phyloP scores from a whole-genome alignment of 2,329 filamentous ascomycete genomes.

The Aspergillus latus region DNA sequence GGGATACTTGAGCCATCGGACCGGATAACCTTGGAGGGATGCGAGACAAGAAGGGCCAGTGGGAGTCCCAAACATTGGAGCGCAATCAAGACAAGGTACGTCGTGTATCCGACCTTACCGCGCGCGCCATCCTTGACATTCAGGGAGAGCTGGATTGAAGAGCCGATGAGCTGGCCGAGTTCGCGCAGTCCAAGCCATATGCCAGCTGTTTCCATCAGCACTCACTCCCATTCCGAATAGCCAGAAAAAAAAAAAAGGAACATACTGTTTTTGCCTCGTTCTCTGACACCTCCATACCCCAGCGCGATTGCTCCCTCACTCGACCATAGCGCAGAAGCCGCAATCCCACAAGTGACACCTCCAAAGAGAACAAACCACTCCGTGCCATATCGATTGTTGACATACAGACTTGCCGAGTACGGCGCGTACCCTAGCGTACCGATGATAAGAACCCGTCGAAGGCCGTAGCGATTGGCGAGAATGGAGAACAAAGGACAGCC shows the following conservation, averaged over 20 bases:
- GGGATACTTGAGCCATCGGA: not conserved
- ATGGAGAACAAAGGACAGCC: conserved; percentile 9
- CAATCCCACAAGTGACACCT: conserved; percentile 11
- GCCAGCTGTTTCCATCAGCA: conserved; percentile 5
- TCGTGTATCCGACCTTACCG: too few species aligned
- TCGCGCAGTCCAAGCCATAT: conserved; percentile 13
- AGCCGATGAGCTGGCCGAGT: conserved; percentile 12
- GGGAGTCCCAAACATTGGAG: too few species aligned
- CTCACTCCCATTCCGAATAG: not conserved
- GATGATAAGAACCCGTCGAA: conserved; percentile 6
- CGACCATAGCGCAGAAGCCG: conserved; percentile 7
- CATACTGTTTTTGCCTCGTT: conserved; percentile 11
- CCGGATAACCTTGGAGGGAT: too few species aligned
- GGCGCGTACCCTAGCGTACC: conserved; percentile 8
- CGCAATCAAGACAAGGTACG: too few species aligned
- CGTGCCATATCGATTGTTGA: conserved; percentile 8
- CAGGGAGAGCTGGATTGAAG: conserved; percentile 9
- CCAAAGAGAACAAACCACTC: conserved; percentile 12
- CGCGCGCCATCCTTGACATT: conserved; percentile 6
- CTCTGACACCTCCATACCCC: conserved; percentile 7
- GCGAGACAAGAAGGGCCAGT: too few species aligned
- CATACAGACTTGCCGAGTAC: conserved; percentile 7
- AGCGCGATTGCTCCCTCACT: conserved; percentile 8
- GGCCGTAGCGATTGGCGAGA: conserved; percentile 9
- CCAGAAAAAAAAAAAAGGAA: not conserved